phyloP scores from a whole-genome alignment of 345 rosid genomes.

The Anastatica hierochuntica region DNA sequence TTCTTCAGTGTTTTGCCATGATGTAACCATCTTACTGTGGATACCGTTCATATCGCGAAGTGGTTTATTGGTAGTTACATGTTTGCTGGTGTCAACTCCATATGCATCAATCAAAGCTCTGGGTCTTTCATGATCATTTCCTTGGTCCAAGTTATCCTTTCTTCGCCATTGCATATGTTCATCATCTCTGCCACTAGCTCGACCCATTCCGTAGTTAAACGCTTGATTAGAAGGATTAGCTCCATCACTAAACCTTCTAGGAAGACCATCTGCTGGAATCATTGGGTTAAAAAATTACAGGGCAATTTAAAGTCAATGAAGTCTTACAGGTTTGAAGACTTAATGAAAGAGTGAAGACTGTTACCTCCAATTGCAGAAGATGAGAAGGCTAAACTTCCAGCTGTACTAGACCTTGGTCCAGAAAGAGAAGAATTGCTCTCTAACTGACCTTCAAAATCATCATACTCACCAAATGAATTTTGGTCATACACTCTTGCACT shows the following conservation, averaged over 20 bases:
- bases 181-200: constrained; percentile 41
- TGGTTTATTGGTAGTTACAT: constrained; percentile 35
- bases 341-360: constrained; percentile 37
- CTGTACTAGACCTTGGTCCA: constrained; percentile 46
- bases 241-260: constrained; percentile 52
- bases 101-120: constrained; percentile 96
- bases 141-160: constrained; percentile 50
- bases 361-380: constrained; percentile 44
- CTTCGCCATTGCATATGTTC: constrained; percentile 51
- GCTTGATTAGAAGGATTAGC: constrained; percentile 49
- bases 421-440: constrained; percentile 36
- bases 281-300: constrained; percentile 33
- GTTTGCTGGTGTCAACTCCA: constrained; percentile 71
- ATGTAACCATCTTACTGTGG: constrained; percentile 42
- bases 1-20: constrained; percentile 99
- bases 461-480: constrained; percentile 34
- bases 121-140: constrained; percentile 54
- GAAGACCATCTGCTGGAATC: constrained; percentile 45
- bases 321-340: constrained; percentile 26
- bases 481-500: constrained; percentile 35
- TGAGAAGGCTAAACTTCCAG: constrained; percentile 34
- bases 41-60: constrained; percentile 44
- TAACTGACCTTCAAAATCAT: constrained; percentile 45
- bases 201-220: constrained; percentile 45
- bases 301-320: constrained; percentile 34